A percentile compares a stretch with the other conserved stretches of the same genome.
Evolutionary conservation across 768 basidiomycete genomes (phyloP).

Genomic region (Tulasnella sp.): DNA sequence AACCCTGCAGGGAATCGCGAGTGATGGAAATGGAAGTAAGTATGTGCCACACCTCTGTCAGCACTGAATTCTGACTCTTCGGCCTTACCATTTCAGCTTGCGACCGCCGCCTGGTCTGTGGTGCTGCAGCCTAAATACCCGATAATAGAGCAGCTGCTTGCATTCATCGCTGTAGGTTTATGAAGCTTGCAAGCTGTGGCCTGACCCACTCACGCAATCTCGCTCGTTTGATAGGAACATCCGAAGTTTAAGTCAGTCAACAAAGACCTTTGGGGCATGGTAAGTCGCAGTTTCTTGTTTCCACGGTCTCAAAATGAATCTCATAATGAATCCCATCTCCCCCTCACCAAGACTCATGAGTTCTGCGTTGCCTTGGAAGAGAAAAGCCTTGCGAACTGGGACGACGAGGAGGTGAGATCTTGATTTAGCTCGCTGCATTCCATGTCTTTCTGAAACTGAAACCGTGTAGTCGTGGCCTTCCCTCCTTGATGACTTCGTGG

Average conservation of each 20-base stretch:
- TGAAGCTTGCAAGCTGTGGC: neutral
- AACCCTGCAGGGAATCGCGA: slow-evolving; percentile 51
- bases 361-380: slow-evolving; percentile 17
- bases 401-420: slow-evolving; percentile 20
- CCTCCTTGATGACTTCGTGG: slow-evolving; percentile 23
- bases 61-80: slow-evolving; percentile 16
- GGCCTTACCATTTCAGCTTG: slow-evolving; percentile 46
- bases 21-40: slow-evolving; percentile 80
- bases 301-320: neutral
- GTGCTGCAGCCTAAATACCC: slow-evolving; percentile 63
- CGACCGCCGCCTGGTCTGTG: slow-evolving; percentile 71
- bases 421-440: neutral
- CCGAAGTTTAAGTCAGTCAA: slow-evolving; percentile 71
- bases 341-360: slow-evolving; percentile 10
- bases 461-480: slow-evolving; percentile 22
- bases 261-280: slow-evolving; percentile 86
- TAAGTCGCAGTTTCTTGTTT: slow-evolving; percentile 33
- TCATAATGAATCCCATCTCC: neutral
- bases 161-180: slow-evolving; percentile 57
- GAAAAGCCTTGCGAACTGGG: neutral
- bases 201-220: neutral
- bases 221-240: slow-evolving; percentile 37
- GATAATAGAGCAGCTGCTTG: slow-evolving; percentile 58
- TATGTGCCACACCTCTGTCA: neutral
- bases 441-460: neutral